Conservation (phyloP, 2,329 filamentous ascomycete genomes). For the Penicillium concentricum region DNA sequence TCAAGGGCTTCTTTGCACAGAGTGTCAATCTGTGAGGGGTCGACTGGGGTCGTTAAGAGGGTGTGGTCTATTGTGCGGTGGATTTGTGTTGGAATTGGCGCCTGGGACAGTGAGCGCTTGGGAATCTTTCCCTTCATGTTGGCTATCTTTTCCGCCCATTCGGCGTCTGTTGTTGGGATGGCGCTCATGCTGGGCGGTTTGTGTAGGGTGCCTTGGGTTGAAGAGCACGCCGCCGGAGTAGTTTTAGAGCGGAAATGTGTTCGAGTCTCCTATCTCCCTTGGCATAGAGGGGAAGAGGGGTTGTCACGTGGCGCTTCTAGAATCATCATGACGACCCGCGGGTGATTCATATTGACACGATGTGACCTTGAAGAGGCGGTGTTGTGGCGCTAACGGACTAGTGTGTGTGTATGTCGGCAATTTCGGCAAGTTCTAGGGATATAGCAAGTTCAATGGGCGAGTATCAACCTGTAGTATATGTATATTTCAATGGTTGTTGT, state of each 20-base stretch:
- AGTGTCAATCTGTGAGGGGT: slow-evolving; percentile 49
- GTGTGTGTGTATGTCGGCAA: neutral
- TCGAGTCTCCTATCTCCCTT: neutral
- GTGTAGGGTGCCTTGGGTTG: neutral
- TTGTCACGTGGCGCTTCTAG: slow-evolving; percentile 19
- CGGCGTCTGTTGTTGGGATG: slow-evolving; percentile 32
- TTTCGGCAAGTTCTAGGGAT: neutral
- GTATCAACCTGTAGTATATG: neutral
- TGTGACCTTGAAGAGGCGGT: slow-evolving; percentile 2
- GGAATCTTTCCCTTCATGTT: slow-evolving; percentile 28
- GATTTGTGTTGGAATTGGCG: slow-evolving; percentile 28
- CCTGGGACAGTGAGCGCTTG: slow-evolving; percentile 21
- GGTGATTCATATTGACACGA: slow-evolving; percentile 12
- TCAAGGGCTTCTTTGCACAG: slow-evolving; percentile 56
- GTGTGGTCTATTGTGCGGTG: slow-evolving; percentile 46
- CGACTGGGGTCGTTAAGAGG: slow-evolving; percentile 43
- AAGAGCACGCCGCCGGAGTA: neutral
- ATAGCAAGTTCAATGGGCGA: neutral
- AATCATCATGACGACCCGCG: slow-evolving; percentile 12
- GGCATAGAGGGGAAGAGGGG: slow-evolving; percentile 3
- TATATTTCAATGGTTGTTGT: neutral
- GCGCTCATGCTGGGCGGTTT: slow-evolving; percentile 21
- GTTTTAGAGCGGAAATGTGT: neutral
- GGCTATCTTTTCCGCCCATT: slow-evolving; percentile 35
- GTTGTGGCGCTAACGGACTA: slow-evolving; percentile 7